phyloP scores from a whole-genome alignment of 495 filamentous ascomycete genomes.

The Talaromyces adpressus region DNA sequence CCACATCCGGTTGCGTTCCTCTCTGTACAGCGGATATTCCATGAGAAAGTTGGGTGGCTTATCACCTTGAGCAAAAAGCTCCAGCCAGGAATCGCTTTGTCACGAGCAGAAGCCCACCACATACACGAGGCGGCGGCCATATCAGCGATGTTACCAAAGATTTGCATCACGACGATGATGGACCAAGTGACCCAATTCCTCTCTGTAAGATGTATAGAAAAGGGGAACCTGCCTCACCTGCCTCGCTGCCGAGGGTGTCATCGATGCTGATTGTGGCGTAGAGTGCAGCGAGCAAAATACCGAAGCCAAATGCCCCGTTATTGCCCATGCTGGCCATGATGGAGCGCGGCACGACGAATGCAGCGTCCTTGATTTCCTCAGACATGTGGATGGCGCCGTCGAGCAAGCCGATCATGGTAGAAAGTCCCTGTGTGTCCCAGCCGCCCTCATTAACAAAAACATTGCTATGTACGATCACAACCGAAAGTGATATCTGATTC shows the following conservation, averaged over 20 bases:
- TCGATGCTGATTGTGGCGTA: slow-evolving; percentile 12
- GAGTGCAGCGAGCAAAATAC: slow-evolving; percentile 39
- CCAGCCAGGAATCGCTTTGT: no score
- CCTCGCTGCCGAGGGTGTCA: background rate
- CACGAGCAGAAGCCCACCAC: no score
- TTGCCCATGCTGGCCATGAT: slow-evolving; percentile 38
- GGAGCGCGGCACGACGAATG: slow-evolving; percentile 35
- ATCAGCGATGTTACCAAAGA: no score
- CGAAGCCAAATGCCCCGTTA: slow-evolving; percentile 42
- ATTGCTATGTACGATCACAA: no score
- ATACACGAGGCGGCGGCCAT: no score
- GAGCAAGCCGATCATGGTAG: slow-evolving; percentile 17
- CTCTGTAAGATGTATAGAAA: background rate
- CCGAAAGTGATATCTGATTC: no score
- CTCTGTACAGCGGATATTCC: no score
- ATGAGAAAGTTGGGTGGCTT: no score
- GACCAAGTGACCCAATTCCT: no score
- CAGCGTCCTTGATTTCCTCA: slow-evolving; percentile 44
- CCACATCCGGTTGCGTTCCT: no score
- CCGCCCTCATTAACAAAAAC: slow-evolving; percentile 40
- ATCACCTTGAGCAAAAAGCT: no score
- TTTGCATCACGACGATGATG: no score
- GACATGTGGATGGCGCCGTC: slow-evolving; percentile 44
- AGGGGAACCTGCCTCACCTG: background rate
- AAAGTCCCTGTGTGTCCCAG: slow-evolving; percentile 35